Evolutionary conservation across 2,329 filamentous ascomycete species (phyloP).

Genomic region (Aureobasidium leucospermi): DNA sequence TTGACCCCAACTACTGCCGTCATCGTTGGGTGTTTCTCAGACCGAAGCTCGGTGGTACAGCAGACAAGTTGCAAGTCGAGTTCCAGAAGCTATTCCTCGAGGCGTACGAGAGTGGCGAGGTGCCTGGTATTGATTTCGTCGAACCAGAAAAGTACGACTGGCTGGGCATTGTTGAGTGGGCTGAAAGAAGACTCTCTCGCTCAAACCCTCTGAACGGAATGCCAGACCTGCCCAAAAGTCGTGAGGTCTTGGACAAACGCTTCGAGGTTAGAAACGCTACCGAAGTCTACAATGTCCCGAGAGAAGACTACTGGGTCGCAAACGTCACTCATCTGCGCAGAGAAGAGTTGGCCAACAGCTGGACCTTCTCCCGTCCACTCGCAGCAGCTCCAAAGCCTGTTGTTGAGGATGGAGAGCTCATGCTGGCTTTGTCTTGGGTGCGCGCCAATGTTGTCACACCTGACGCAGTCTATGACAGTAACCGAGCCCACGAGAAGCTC

Average conservation of each 20-base stretch:
- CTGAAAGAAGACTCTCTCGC: conserved; percentile 33
- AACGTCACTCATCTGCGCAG: conserved; percentile 37
- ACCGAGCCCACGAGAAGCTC: conserved; percentile 35
- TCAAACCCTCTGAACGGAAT: conserved; percentile 15
- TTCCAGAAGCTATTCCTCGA: conserved; percentile 60
- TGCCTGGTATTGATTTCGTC: conserved; percentile 58
- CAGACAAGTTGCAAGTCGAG: conserved; percentile 48
- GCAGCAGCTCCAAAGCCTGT: conserved; percentile 15
- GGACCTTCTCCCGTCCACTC: conserved; percentile 14
- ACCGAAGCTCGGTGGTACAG: conserved; percentile 18
- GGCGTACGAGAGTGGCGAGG: conserved; percentile 56
- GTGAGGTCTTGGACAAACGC: conserved; percentile 37
- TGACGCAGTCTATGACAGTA: conserved; percentile 31
- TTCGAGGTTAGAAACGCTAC: conserved; percentile 36
- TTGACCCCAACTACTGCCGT: conserved; percentile 31
- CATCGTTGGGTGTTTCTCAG: conserved; percentile 30
- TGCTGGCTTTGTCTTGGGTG: conserved; percentile 37
- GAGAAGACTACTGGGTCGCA: conserved; percentile 46
- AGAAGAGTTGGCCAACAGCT: conserved; percentile 24
- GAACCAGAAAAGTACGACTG: conserved; percentile 61
- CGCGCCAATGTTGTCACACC: conserved; percentile 39
- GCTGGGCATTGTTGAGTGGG: conserved; percentile 59
- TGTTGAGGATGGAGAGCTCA: conserved; percentile 17
- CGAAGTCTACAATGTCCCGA: conserved; percentile 39
- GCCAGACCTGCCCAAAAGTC: conserved; percentile 14